Evolutionary conservation across 768 basidiomycete species (phyloP).

Genomic region (Melanogaster broomeanus): DNA sequence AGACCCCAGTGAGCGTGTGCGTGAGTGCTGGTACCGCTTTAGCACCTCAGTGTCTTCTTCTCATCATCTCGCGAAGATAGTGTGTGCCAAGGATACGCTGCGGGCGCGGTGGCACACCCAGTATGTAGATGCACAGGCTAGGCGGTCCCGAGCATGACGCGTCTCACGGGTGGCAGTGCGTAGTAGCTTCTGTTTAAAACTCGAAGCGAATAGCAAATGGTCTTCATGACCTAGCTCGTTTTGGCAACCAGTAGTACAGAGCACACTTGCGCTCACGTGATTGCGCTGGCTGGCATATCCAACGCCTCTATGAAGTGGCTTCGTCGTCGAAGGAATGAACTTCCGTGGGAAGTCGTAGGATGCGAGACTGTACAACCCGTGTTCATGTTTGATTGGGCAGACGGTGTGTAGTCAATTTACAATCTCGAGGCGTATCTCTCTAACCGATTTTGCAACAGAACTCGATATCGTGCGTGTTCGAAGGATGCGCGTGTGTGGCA

Average conservation of each 20-base stretch:
- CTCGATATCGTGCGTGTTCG: constrained; percentile 59
- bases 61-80: too few species aligned
- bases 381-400: constrained; percentile 58
- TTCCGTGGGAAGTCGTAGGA: constrained; percentile 79
- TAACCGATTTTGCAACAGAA: constrained; percentile 40
- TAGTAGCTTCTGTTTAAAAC: constrained; percentile 10
- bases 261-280: constrained; percentile 11
- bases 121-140: too few species aligned
- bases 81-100: too few species aligned
- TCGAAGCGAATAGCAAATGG: constrained; percentile 15
- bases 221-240: constrained; percentile 9
- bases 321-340: constrained; percentile 53
- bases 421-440: constrained; percentile 6
- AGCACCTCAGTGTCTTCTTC: too few species aligned
- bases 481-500: constrained; percentile 54
- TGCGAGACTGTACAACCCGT: constrained; percentile 65
- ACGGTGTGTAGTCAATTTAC: constrained; percentile 44
- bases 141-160: too few species aligned
- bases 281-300: constrained; percentile 14
- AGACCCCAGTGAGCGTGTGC: too few species aligned
- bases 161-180: constrained; percentile 26
- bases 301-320: constrained; percentile 39
- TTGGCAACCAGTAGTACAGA: constrained; percentile 12
- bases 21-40: too few species aligned
- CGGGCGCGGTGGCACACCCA: too few species aligned